Evolutionary conservation across 805 yeast species (phyloP).

Genomic region (Candida orba): DNA sequence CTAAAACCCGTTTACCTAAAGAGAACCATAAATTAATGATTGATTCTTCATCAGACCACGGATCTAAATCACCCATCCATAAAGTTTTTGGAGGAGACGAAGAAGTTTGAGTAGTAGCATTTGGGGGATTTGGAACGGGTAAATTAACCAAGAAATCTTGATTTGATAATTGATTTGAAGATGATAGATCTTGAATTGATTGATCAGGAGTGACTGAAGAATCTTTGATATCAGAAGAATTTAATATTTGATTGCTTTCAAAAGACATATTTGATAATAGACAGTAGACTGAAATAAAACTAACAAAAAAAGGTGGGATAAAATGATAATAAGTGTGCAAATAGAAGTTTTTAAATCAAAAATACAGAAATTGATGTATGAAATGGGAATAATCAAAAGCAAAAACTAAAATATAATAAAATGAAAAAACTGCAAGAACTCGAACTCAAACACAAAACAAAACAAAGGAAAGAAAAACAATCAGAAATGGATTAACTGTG

Average conservation of each 20-base stretch:
- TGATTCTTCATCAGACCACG: slow-evolving; percentile 65
- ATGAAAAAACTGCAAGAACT: not conserved
- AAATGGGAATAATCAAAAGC: not conserved
- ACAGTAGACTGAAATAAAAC: not conserved
- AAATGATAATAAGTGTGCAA: not conserved
- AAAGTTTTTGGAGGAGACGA: slow-evolving; percentile 56
- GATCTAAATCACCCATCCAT: slow-evolving; percentile 88
- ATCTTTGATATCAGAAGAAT: slow-evolving; percentile 1
- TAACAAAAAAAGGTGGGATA: not conserved
- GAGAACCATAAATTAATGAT: slow-evolving; percentile 54
- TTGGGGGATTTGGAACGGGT: slow-evolving; percentile 48
- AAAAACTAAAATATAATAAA: not conserved
- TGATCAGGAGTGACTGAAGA: slow-evolving; percentile 6
- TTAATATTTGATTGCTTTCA: slow-evolving; percentile 2
- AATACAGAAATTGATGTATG: not conserved
- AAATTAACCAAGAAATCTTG: slow-evolving; percentile 20
- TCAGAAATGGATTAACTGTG: not conserved
- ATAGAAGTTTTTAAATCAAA: not conserved
- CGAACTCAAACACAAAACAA: not conserved
- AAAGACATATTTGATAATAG: not conserved
- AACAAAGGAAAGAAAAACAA: not conserved
- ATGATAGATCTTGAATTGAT: slow-evolving; percentile 3
- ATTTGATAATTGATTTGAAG: slow-evolving; percentile 15
- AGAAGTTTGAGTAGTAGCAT: slow-evolving; percentile 38
- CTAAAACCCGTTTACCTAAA: slow-evolving; percentile 48